phyloP scores from a whole-genome alignment of 2,329 filamentous ascomycete genomes.

The Conoideocrella luteorostrata region DNA sequence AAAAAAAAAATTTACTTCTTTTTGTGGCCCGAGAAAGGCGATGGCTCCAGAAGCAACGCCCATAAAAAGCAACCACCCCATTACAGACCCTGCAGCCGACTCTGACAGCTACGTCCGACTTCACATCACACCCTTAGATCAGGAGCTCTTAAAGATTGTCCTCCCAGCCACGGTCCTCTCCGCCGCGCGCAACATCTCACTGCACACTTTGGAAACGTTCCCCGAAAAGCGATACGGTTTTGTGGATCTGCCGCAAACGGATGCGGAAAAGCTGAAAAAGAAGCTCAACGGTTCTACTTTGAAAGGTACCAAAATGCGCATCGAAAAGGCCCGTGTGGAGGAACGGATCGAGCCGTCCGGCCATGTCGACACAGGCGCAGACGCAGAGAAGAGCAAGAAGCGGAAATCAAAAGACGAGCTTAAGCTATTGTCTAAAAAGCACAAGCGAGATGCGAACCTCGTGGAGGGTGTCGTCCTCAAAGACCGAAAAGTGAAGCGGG shows the following conservation, averaged over 20 bases:
- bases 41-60: conserved; percentile 2
- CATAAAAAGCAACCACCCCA: too few species aligned
- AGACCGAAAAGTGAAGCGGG: conserved; percentile 76
- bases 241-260: conserved; percentile 70
- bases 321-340: conserved; percentile 70
- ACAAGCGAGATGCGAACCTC: conserved; percentile 45
- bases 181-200: conserved; percentile 75
- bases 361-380: conserved; percentile 23
- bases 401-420: conserved; percentile 31
- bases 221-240: conserved; percentile 89
- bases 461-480: conserved; percentile 64
- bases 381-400: conserved; percentile 18
- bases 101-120: conserved; percentile 42
- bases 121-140: conserved; percentile 82
- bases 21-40: background rate
- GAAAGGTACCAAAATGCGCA: conserved; percentile 75
- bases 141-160: conserved; percentile 65
- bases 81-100: too few species aligned
- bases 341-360: conserved; percentile 28
- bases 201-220: conserved; percentile 77
- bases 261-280: conserved; percentile 85
- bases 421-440: conserved; percentile 34
- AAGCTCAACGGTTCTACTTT: conserved; percentile 84
- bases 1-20: background rate
- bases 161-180: conserved; percentile 62